Evolutionary conservation across 345 rosid genomes (phyloP), one percentile per base, ranked within the genome.

Genomic region (Pistacia integerrima): DNA sequence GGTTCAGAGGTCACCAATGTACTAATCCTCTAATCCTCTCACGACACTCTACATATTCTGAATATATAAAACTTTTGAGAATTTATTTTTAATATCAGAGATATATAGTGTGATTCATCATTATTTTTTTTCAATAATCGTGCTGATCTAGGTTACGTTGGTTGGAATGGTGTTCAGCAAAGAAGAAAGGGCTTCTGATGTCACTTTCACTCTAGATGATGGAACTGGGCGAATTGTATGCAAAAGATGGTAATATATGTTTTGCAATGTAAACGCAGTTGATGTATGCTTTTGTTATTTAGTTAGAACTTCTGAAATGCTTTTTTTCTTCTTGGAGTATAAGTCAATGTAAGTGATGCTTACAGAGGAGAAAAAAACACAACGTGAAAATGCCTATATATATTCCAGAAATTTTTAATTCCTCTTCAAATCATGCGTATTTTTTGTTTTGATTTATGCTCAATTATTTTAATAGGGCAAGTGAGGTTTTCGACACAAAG

Each of bases 191-290:
- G 82, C 86, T 60, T 89, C 97, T 10, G 98, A 93, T 62, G 88
- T 90, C 66, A 82, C 85, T 74, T 93, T 95, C 73, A 56, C 72
- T 41, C 76, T 95, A 51, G 97, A 95, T 60, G 99, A 95, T 78
- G 99, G 99, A 77, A 95, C 99, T 0, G 99, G 99, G 16, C 85
- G 88, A 17, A 80, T 95, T 54, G 85, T 82, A 44, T 90, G 96
- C 83, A 84, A 81, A 80, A 90, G 98, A 95, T 92, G 97, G 97
- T 94, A 87, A 60, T 59, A 69, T 65, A 3, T 57, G 20, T 2
- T 48, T 17, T 38, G 18, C 3, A 20, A 13, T 58, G 49, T 75
- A 11, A 13, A 79, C 64, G 35, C 48, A 67, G 13, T 71, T n/a
- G 58, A 64, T 54, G 57, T 52, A 51, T 12, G 65, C 3, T 48